Percentiles rank a stretch among this genome's conserved stretches.
Evolutionary conservation across 2,329 filamentous ascomycete species (phyloP).

Genomic region (Monilinia vaccinii-corymbosi): DNA sequence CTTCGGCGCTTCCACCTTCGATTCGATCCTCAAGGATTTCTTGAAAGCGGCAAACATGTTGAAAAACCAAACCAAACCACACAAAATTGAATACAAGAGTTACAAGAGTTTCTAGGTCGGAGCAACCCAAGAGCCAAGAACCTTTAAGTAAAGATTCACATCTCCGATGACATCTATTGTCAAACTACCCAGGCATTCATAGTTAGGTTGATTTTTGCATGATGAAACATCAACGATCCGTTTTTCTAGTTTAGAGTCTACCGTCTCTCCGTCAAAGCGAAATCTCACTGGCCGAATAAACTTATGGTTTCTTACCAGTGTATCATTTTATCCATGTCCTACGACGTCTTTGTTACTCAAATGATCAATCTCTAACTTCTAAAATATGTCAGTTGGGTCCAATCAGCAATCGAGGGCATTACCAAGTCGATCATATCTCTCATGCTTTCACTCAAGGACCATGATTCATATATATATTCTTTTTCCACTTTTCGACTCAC

Average conservation of each 20-base stretch:
- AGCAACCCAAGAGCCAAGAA: background rate
- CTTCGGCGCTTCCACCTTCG: background rate
- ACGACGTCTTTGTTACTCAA: background rate
- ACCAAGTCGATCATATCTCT: background rate
- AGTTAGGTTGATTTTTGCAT: background rate
- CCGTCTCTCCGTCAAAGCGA: background rate
- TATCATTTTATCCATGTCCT: slow-evolving; percentile 1
- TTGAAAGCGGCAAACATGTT: slow-evolving; percentile 1
- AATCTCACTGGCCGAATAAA: background rate
- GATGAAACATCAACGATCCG: slow-evolving; percentile 3
- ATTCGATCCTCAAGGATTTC: background rate
- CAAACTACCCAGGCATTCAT: background rate
- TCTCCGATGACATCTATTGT: background rate
- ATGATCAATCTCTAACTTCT: background rate
- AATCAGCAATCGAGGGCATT: background rate
- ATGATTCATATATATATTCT: background rate
- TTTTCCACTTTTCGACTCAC: background rate
- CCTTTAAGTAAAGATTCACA: slow-evolving; percentile 5
- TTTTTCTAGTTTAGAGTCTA: background rate
- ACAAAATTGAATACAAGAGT: background rate
- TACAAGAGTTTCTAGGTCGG: background rate
- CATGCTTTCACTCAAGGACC: background rate
- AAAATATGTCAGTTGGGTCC: background rate
- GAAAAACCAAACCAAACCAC: background rate
- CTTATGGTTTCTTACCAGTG: slow-evolving; percentile 2